Percentiles rank a stretch among this genome's conserved stretches.
Conservation (phyloP, 2,329 filamentous ascomycete species). For the Teratosphaeria viscida region DNA sequence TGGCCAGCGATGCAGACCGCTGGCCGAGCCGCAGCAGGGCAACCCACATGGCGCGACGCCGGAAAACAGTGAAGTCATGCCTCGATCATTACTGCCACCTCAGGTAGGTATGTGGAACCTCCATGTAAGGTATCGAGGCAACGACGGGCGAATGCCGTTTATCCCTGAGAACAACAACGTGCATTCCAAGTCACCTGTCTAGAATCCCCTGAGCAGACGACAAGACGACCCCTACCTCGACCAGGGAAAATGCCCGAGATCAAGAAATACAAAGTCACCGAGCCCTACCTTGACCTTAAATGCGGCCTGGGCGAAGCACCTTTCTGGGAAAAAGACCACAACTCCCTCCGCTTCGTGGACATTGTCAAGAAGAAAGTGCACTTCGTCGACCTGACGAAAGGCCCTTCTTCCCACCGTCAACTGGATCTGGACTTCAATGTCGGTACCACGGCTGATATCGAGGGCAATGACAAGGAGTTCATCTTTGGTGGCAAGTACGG, state of each 20-base stretch:
- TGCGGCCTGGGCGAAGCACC: conserved; percentile 65
- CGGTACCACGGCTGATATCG: conserved; percentile 64
- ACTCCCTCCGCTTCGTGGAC: conserved; percentile 68
- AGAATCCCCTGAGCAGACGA: no score
- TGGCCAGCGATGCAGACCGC: background rate
- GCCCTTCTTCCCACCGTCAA: conserved; percentile 46
- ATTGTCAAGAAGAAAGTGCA: conserved; percentile 70
- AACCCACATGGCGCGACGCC: background rate
- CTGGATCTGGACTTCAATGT: conserved; percentile 48
- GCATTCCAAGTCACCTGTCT: no score
- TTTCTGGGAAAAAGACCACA: conserved; percentile 56
- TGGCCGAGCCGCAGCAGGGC: background rate
- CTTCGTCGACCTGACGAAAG: conserved; percentile 54
- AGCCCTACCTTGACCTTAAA: conserved; percentile 49
- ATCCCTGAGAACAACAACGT: no score
- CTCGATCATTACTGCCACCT: background rate
- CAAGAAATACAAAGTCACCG: conserved; percentile 24
- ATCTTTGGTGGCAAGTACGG: conserved; percentile 73
- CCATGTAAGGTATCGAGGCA: background rate
- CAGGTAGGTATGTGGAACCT: no score
- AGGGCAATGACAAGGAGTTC: conserved; percentile 57
- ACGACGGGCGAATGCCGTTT: background rate
- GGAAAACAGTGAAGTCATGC: background rate
- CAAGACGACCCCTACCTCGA: background rate
- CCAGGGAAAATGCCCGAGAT: conserved; percentile 20